Evolutionary conservation across 225 moss, liverwort and hornwort species (phyloP), one percentile per base, ranked within the genome.

Genomic region (Anthoceros angustus): DNA sequence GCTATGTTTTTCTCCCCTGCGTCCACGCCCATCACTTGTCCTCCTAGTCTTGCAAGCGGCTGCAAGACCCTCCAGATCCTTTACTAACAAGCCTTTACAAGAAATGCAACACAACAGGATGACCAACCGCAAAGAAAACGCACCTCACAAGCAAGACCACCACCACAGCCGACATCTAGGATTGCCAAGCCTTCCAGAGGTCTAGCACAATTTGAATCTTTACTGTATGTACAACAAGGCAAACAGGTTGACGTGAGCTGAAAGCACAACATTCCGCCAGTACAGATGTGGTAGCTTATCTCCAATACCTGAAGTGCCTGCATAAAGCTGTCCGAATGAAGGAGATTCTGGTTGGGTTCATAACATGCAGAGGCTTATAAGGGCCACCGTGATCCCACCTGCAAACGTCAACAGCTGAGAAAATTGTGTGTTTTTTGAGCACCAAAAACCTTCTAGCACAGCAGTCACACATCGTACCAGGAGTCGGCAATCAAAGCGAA

Each of bases 301-400:
- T 50, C 61, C 0, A 11, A 40, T 67, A 98, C 95, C 92, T 72
- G 62, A 98, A 92, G 71, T 98, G 78, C 41, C 80, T 67, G 72
- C 98, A 92, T 66, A 92, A 73, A 39, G 86, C 79, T 70, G 92
- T 73, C 70, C 32, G 84, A 65, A 92, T 78, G 73, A 87, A 87
- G 15, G 86, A 87, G 65, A 98, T 67, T 75, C 98, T 77, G 23
- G 78, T 82, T 39, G 85, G 87, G 68, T 98, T 98, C 81, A 98
- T 87, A 64, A 77, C 75, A 71, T 98, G 98, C 68, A 92, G 77
- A 65, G 92, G 86, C 72, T 82, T 87, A 73, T 79, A 84, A 15
- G 89, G 98, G 63, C 89, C 92, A 60, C 80, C 69, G 41, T 82
- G 83, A 67, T 98, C 92, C 92, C 98, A 98, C 89, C 92, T 92